phyloP scores from a whole-genome alignment of 2,329 filamentous ascomycete genomes.

The Microcyclospora pomicola region DNA sequence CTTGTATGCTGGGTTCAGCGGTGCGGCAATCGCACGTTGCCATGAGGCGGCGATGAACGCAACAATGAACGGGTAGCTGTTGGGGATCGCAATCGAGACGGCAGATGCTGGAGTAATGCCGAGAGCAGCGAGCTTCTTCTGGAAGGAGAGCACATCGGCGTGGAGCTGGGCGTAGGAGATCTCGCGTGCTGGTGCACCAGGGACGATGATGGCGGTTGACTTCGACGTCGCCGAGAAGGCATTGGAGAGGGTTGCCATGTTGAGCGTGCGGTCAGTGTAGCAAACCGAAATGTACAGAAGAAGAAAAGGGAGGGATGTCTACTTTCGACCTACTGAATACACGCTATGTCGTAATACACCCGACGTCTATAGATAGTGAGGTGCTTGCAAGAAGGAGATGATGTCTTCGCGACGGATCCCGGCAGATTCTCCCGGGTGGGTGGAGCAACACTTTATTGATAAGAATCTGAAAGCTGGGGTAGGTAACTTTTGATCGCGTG shows the following conservation, averaged over 20 bases:
- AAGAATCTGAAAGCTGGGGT: too few relatives aligned
- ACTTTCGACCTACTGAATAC: too few relatives aligned
- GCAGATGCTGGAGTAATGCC: constrained; percentile 56
- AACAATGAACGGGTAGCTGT: constrained; percentile 79
- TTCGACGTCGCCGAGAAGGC: constrained; percentile 40
- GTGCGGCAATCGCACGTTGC: constrained; percentile 71
- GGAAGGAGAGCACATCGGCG: constrained; percentile 55
- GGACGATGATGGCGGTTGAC: constrained; percentile 57
- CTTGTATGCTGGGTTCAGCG: constrained; percentile 80
- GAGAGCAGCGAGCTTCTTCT: constrained; percentile 61
- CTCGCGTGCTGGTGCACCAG: constrained; percentile 50
- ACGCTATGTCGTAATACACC: too few relatives aligned
- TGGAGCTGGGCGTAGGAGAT: constrained; percentile 56
- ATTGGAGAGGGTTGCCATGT: constrained; percentile 44
- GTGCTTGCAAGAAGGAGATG: too few relatives aligned
- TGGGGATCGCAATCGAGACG: constrained; percentile 70
- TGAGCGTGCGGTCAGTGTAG: too few relatives aligned
- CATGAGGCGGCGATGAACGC: constrained; percentile 75
- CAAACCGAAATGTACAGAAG: too few relatives aligned
- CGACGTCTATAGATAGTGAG: too few relatives aligned
- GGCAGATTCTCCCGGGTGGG: too few relatives aligned
- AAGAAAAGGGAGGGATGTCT: too few relatives aligned
- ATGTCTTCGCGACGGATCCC: too few relatives aligned
- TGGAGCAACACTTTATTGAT: too few relatives aligned
- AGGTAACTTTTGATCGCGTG: too few relatives aligned